Base-by-base conservation (phyloP, 768 basidiomycete genomes). In the Leccinum arenicola region DNA sequence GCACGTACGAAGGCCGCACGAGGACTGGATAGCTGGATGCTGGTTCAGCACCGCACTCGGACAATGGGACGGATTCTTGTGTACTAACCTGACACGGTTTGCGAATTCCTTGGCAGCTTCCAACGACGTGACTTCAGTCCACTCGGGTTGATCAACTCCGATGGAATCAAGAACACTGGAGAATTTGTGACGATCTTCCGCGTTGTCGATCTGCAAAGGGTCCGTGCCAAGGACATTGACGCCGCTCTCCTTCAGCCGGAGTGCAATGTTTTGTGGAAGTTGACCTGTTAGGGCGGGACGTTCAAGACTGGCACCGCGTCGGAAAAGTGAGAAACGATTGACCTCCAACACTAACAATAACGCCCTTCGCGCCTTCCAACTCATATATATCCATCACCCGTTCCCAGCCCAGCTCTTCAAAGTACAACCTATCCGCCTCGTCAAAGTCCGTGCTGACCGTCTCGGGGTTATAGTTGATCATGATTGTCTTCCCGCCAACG, bases 371-470 rank as follows among this genome's bases (percentile, higher is more conserved):
- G 35, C 84, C 82, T 72, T 99, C 97, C 60, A 98, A 77, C 73
- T 99, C 97, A 68, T 98, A 99, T 67, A 99, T 98, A 74, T 99
- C 97, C 96, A 99, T 98, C 62, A 99, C 95, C 45, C 96, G 86
- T 75, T 99, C 97, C 76, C 84, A 98, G 52, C 96, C 94, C 58
- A 99, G 85, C 73, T 98, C 96, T 73, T 99, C 97, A 72, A 99
- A 99, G 80, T 99, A 99, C 50, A 99, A 78, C 58, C 97, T 81
- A 68, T 98, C 97, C n/a, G 97, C 97, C 77, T 99, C 97, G 69
- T 99, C 97, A 74, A 95, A 99, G 74, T 98, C 97, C 58, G 97
- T 99, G 7, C 95, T 98, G 45, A 98, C 97, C 4, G 97, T 99
- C 77, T 99, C 97, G 9, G 96, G 96, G 76, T 98, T 99, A 77